phyloP scores from a whole-genome alignment of 441 rosid species.

The Erodium texanum region DNA sequence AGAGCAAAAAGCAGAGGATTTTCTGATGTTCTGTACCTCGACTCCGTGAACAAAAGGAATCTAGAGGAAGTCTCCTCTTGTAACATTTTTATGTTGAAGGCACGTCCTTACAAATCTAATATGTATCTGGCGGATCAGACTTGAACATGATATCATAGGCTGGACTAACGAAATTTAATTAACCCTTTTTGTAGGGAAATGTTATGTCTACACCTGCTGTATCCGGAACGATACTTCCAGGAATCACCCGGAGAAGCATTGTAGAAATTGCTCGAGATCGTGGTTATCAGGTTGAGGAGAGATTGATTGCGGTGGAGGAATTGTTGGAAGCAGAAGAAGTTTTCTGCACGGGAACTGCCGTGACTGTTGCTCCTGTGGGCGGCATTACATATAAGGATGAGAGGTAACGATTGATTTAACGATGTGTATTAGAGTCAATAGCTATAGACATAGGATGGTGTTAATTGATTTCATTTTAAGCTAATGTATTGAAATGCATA shows the following conservation, averaged over 20 bases:
- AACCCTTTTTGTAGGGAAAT: slow-evolving; percentile 38
- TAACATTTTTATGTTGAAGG: slow-evolving; percentile 74
- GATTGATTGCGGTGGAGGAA: slow-evolving; percentile 50
- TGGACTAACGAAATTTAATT: no score
- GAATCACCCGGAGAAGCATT: slow-evolving; percentile 75
- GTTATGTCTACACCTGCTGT: slow-evolving; percentile 62
- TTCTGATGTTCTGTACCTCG: slow-evolving; percentile 78
- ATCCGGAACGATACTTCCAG: slow-evolving; percentile 66
- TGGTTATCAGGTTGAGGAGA: slow-evolving; percentile 74
- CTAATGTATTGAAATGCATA: background rate
- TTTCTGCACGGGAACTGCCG: slow-evolving; percentile 90
- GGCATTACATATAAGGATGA: slow-evolving; percentile 48
- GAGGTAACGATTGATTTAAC: slow-evolving; percentile 32
- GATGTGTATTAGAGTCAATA: background rate
- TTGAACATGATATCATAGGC: no score
- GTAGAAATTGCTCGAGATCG: slow-evolving; percentile 63
- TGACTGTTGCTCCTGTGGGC: slow-evolving; percentile 69
- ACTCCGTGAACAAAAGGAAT: slow-evolving; percentile 46
- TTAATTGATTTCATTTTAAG: background rate
- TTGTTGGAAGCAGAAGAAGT: slow-evolving; percentile 69
- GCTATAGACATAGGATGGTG: no score
- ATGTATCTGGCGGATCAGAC: no score
- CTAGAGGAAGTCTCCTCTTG: slow-evolving; percentile 87
- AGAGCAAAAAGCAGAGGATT: slow-evolving; percentile 70
- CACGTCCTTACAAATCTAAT: slow-evolving; percentile 8